Conservation (phyloP, 306 rosid species). For the Arachis hypogaea region DNA sequence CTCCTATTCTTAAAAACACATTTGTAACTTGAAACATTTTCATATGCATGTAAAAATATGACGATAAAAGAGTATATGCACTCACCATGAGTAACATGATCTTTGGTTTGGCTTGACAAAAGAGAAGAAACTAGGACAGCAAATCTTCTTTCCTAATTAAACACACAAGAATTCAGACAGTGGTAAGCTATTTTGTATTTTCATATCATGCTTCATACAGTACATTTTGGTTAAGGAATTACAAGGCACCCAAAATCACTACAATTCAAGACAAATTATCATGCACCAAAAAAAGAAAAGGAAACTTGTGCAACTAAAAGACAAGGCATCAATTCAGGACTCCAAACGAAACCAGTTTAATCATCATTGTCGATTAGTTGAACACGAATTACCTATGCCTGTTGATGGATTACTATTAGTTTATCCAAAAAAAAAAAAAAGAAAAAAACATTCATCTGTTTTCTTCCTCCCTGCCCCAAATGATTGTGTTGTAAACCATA, state of each 20-base stretch:
- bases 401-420: not conserved
- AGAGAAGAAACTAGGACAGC: conserved; percentile 94
- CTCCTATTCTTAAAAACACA: conserved; percentile 69
- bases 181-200: conserved; percentile 21
- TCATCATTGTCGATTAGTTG: conserved; percentile 12
- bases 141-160: conserved; percentile 82
- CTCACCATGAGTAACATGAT: conserved; percentile 87
- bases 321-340: conserved; percentile 18
- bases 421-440: not conserved
- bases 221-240: conserved; percentile 11
- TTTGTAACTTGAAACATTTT: conserved; percentile 42
- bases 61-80: conserved; percentile 26
- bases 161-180: conserved; percentile 26
- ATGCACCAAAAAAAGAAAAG: not conserved
- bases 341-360: conserved; percentile 6
- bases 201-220: conserved; percentile 26
- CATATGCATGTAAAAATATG: conserved; percentile 34
- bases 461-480: not conserved
- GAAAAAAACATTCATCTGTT: not conserved
- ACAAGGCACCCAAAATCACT: not conserved
- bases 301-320: conserved; percentile 6
- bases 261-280: conserved; percentile 18
- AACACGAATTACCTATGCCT: conserved; percentile 4
- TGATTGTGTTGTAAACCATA: not conserved
- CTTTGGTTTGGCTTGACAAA: conserved; percentile 97